Conservation (phyloP, 2,329 filamentous ascomycete species). For the Colletotrichum falcatum region DNA sequence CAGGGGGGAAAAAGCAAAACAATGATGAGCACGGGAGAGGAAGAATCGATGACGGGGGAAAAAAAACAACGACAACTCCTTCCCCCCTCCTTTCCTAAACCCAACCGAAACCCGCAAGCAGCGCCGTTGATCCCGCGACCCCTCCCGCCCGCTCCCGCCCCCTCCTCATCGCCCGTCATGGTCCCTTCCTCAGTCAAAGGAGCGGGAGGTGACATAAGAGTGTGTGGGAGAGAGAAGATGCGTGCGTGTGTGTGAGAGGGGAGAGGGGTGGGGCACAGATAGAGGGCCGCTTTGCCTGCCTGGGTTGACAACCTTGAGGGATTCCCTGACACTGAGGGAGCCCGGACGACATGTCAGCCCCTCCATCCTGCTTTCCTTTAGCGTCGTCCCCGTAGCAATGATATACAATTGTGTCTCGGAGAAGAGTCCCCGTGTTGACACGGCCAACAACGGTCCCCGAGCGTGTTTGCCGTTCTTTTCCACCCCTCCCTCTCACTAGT, state of each 20-base stretch:
- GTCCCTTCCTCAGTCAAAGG: not conserved
- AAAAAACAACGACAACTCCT: slow-evolving; percentile 6
- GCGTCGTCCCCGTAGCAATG: slow-evolving; percentile 10
- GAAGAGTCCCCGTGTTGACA: not conserved
- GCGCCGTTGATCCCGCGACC: slow-evolving; percentile 1
- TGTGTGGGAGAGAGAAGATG: not conserved
- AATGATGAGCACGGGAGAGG: not conserved
- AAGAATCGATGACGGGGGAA: not conserved
- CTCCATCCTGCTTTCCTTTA: slow-evolving; percentile 24
- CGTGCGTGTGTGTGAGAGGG: not conserved
- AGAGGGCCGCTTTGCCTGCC: not conserved
- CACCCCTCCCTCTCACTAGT: not conserved
- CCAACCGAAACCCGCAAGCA: slow-evolving; percentile 5
- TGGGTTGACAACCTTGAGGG: slow-evolving; percentile 20
- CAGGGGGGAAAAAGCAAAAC: not conserved
- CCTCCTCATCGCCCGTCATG: not conserved
- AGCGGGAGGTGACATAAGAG: not conserved
- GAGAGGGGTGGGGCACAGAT: not conserved
- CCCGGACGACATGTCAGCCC: not conserved
- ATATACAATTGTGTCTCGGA: slow-evolving; percentile 26
- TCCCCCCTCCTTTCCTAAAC: slow-evolving; percentile 2
- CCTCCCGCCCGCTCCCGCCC: not conserved
- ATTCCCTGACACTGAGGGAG: slow-evolving; percentile 18
- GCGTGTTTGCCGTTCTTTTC: not conserved
- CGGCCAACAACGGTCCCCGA: not conserved